A percentile compares a stretch with the other conserved stretches of the same genome.
These are phyloP conservation scores for Oryza meyeriana DNA, from an alignment of 176 grass and related monocot genomes.

Conservation along the genomic window DNA sequence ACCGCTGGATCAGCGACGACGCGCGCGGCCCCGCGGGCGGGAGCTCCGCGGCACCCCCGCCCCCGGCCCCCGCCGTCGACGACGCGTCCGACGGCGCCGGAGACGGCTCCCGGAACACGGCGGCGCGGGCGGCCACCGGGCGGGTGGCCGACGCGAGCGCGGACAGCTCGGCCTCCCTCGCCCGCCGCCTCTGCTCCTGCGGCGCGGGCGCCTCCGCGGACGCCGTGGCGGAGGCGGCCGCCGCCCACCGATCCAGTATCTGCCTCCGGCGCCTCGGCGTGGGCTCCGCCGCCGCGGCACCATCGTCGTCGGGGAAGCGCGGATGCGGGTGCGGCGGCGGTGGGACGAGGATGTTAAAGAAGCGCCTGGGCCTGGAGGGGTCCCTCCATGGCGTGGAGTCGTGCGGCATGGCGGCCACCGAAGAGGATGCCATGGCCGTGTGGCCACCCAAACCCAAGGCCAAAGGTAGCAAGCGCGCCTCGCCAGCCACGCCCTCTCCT, in stretches of 20 bases:
- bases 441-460: not conserved
- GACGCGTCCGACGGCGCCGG: conserved; percentile 49
- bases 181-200: conserved; percentile 41
- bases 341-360: conserved; percentile 52
- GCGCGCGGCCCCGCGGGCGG: conserved; percentile 59
- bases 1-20: conserved; percentile 90
- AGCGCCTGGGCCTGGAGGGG: conserved; percentile 36
- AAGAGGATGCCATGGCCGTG: conserved; percentile 77
- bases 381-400: conserved; percentile 63
- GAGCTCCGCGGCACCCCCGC: conserved; percentile 2
- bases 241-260: conserved; percentile 71
- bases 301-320: not conserved
- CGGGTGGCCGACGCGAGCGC: conserved; percentile 47
- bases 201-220: conserved; percentile 22
- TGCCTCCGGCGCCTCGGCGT: conserved; percentile 43
- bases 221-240: conserved; percentile 30
- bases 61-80: not conserved
- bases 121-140: conserved; percentile 61
- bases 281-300: not conserved
- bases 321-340: conserved; percentile 21
- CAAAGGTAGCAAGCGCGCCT: not conserved
- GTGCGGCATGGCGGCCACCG: conserved; percentile 75
- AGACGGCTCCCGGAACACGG: conserved; percentile 47
- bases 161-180: conserved; percentile 55
- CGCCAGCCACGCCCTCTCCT: not conserved